Evolutionary conservation across 1,139 yeast genomes (phyloP), one percentile per base, ranked within the genome.

Genomic region (Debaryomyces psychrophilus): DNA sequence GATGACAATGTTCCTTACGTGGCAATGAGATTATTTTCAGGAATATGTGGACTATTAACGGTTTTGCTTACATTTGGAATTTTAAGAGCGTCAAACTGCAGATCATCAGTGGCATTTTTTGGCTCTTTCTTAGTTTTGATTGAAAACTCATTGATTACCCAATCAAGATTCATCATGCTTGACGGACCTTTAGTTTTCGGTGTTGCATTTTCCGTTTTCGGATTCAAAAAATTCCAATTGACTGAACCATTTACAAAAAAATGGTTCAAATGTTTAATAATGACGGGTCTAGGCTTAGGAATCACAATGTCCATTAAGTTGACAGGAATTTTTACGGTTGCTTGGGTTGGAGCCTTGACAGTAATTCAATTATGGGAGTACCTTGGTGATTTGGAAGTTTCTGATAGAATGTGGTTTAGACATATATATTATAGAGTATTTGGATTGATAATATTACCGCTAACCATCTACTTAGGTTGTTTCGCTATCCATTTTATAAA

Each of bases 61-160:
- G 71, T 82, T 2, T 60, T 76, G 1, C 51, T 79, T 36, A 64
- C 81, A 0, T 87, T 73, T 60, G 65, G 71, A 47, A 71, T 77
- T 0, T 61, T 85, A 50, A 73, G 85, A 51, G 58, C 69, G 11
- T 64, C 75, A 31, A 78, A 77, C 11, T 75, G 81, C 38, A 63
- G 78, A 26, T 57, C 73, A 5, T 11, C 58, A 0, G 64, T 80
- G 8, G 69, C 87, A 0, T 52, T 74, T 8, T 60, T 77, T 28
- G 82, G 82, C 0, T 59, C 81, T 0, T 47, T 68, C 0, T 52
- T 83, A 43, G 64, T 85, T 5, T 56, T 73, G 1, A 57, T 81
- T 41, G 90, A 87, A 54, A 81, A 80, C 51, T 67, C 87, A 1
- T 63, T 81, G 41, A 73, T 78, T 3, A 67, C 79, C 1, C 79